Evolutionary conservation across 495 filamentous ascomycete species (phyloP).

Genomic region (Talaromyces trachyspermus): DNA sequence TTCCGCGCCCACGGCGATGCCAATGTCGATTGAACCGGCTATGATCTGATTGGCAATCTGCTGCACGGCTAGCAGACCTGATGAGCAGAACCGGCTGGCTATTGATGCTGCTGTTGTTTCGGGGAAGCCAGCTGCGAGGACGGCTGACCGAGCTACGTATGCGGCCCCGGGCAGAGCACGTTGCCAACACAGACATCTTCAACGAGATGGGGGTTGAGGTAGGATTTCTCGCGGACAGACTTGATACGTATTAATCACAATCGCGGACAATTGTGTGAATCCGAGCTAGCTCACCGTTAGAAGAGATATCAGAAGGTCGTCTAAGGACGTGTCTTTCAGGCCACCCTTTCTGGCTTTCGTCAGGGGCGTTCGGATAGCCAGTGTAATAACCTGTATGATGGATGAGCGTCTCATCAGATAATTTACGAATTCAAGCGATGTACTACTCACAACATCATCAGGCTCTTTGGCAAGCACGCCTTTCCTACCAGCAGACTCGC

Average conservation of each 20-base stretch:
- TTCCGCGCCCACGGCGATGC: slow-evolving; percentile 83
- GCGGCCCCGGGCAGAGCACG: slow-evolving; percentile 53
- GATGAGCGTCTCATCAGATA: neutral
- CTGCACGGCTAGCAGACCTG: slow-evolving; percentile 84
- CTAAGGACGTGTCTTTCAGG: slow-evolving; percentile 83
- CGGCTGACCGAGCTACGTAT: slow-evolving; percentile 80
- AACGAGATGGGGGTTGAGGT: slow-evolving; percentile 72
- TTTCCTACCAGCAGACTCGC: slow-evolving; percentile 23
- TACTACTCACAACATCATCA: slow-evolving; percentile 35
- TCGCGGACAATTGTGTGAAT: slow-evolving; percentile 1
- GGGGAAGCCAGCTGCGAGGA: slow-evolving; percentile 86
- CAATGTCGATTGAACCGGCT: slow-evolving; percentile 73
- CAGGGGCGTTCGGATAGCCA: slow-evolving; percentile 70
- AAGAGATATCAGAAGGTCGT: slow-evolving; percentile 71
- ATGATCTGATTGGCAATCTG: slow-evolving; percentile 87
- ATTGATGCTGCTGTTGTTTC: slow-evolving; percentile 71
- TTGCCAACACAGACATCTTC: slow-evolving; percentile 94
- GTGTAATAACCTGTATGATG: slow-evolving; percentile 64
- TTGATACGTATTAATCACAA: too few relatives aligned
- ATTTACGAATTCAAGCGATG: neutral
- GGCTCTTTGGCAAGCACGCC: slow-evolving; percentile 32
- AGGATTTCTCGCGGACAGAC: slow-evolving; percentile 60
- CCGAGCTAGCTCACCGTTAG: slow-evolving; percentile 51
- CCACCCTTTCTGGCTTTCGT: slow-evolving; percentile 77
- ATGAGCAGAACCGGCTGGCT: slow-evolving; percentile 93